Evolutionary conservation across 1,284 basidiomycete genomes (phyloP), one percentile per base, ranked within the genome.

Genomic region (Marasmius tenuissimus): DNA sequence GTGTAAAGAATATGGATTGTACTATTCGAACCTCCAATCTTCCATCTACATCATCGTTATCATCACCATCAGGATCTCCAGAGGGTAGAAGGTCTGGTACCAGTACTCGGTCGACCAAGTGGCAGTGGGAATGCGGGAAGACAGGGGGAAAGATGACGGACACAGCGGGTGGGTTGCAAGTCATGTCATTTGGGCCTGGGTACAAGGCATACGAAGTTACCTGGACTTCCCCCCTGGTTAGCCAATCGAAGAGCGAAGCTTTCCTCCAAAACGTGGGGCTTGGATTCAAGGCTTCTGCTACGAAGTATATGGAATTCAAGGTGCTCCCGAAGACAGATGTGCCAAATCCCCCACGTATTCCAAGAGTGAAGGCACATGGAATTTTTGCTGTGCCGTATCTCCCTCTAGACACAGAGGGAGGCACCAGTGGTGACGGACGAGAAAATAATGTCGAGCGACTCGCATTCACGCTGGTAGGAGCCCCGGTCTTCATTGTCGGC

Each of bases 51-150:
- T 27, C 27, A 2, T 2, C 27, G 4, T 27, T 4, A 2, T 2
- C 27, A 27, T 27, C 27, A 27, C 63, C 62, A 7, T 58, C 42
- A 16, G 58, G 52, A 7, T 56, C 60, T 12, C 27, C 27, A 27
- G 4, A 27, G 27, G 27, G 27, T 27, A 27, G 27, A 27, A 27
- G 27, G 27, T 27, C 27, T 4, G 27, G 27, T 27, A 4, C 27
- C 4, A 27, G 27, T 27, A 27, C 27, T 27, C 27, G 27, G 27
- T 59, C 45, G 3, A 42, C 53, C 12, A 34, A 34, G 0, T 62
- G 62, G 20, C 58, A 58, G 16, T 68, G 67, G 67, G 61, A 66
- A 39, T 67, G 65, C 50, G 67, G 67, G 0, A 68, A 61, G 49
- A 62, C 62, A 1, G 61, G 58, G 12, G 67, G 59, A 5, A 34